Conservation (phyloP, 2,329 filamentous ascomycete species). For the Didymella pomorum region DNA sequence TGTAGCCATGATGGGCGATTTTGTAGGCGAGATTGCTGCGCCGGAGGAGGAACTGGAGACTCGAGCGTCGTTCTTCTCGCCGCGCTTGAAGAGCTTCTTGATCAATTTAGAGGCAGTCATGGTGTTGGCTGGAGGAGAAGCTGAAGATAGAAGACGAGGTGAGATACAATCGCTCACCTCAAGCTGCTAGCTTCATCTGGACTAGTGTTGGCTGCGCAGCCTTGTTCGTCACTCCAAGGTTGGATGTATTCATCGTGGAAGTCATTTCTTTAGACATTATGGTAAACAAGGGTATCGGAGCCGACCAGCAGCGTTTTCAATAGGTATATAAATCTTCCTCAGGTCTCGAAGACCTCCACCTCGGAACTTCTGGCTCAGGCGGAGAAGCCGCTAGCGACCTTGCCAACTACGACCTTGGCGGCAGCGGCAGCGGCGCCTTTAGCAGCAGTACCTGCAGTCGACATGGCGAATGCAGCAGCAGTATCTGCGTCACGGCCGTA, state of each 20-base stretch:
- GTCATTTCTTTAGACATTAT: slow-evolving; percentile 4
- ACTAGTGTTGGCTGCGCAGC: slow-evolving; percentile 1
- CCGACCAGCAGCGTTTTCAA: slow-evolving; percentile 15
- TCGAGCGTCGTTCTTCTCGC: background rate
- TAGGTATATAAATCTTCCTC: background rate
- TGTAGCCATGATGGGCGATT: background rate
- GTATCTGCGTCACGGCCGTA: slow-evolving; percentile 43
- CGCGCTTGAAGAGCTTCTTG: slow-evolving; percentile 1
- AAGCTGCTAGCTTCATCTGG: background rate
- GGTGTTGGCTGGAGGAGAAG: background rate
- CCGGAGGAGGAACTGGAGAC: background rate
- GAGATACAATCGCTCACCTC: background rate
- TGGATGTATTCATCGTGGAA: background rate
- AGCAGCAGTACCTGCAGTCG: slow-evolving; percentile 20
- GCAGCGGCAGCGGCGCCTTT: slow-evolving; percentile 17
- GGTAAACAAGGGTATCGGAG: slow-evolving; percentile 2
- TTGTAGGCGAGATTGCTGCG: background rate
- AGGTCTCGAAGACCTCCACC: background rate
- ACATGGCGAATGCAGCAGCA: slow-evolving; percentile 45
- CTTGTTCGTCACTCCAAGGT: slow-evolving; percentile 16
- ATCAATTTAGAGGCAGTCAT: slow-evolving; percentile 1
- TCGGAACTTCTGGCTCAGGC: background rate
- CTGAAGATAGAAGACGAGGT: background rate
- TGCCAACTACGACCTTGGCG: slow-evolving; percentile 18
- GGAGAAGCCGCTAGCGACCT: slow-evolving; percentile 12